Evolutionary conservation across 2,329 filamentous ascomycete species (phyloP).

Genomic region (Xylaria sp.): DNA sequence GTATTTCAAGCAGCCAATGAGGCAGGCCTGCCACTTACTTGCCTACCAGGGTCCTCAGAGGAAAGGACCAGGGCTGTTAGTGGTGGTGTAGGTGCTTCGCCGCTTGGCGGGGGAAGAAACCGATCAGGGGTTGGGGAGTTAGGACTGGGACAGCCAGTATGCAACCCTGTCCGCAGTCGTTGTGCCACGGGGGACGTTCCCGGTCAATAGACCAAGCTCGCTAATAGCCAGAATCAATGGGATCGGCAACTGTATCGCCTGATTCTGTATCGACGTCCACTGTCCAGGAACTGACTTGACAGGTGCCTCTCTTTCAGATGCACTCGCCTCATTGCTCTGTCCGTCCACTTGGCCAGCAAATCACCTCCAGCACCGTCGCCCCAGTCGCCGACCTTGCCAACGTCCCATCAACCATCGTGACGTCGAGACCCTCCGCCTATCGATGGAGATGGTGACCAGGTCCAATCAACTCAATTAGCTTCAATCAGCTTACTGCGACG

Average conservation of each 20-base stretch:
- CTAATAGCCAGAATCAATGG: slow-evolving; percentile 32
- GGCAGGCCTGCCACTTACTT: slow-evolving; percentile 12
- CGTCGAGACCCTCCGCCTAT: slow-evolving; percentile 27
- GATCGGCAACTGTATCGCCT: slow-evolving; percentile 36
- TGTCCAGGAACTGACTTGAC: slow-evolving; percentile 26
- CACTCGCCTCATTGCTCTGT: slow-evolving; percentile 34
- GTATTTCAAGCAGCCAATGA: slow-evolving; percentile 23
- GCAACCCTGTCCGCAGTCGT: slow-evolving; percentile 30
- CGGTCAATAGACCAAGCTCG: slow-evolving; percentile 40
- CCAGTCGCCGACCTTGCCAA: slow-evolving; percentile 35
- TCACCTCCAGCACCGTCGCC: slow-evolving; percentile 26
- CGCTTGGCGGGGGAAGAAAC: neutral
- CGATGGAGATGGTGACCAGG: slow-evolving; percentile 25
- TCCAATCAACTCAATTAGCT: slow-evolving; percentile 32
- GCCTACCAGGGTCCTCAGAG: slow-evolving; percentile 7
- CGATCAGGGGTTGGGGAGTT: slow-evolving; percentile 27
- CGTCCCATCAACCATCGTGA: slow-evolving; percentile 26
- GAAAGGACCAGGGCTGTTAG: neutral
- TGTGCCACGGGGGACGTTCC: slow-evolving; percentile 38
- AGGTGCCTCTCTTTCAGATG: slow-evolving; percentile 27
- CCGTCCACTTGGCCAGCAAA: slow-evolving; percentile 28
- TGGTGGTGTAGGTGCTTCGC: neutral
- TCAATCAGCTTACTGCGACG: slow-evolving; percentile 28
- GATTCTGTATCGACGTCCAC: slow-evolving; percentile 23
- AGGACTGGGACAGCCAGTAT: slow-evolving; percentile 10